Base-by-base conservation (phyloP, 768 basidiomycete genomes). In the Chalciporus piperatus region DNA sequence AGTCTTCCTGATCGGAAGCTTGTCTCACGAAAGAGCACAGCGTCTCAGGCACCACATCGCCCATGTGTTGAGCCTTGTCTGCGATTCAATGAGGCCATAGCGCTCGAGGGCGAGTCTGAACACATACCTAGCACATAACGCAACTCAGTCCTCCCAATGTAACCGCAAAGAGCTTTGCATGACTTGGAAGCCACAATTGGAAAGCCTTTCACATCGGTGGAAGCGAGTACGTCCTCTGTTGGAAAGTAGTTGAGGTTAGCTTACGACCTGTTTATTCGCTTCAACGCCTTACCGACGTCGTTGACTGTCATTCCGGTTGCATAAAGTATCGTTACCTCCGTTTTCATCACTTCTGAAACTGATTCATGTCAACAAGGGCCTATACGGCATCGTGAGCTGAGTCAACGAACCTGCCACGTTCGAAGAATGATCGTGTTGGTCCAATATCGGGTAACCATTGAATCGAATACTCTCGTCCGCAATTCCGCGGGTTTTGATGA, bases 381-480 rank as follows among this genome's bases (percentile, higher is more conserved):
- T 47, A 47, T 20, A 50, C 60, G 33, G 30, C 33, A 41, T 30
- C 42, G 40, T 25, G 12, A 11, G 23, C 41, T 16, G 13, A 39
- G 33, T 44, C 45, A 28, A 68, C 83, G 48, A 60, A 97, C 96
- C 92, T 45, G 92, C 82, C 41, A 93, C 89, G 64, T 96, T 86
- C 63, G 90, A 95, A 0, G 90, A 85, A 61, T 92, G 87, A 65
- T 97, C 93, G 54, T 97, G 92, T 63, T 95, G 95, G 71, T 98
- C 96, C 52, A 99, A 74, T 76, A 95, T 94, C 0, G 97, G 97
- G 72, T 88, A 98, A 9, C 95, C 96, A 65, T 97, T 98, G 72
- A 99, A 96, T 16, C 85, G 81, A 61, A 99, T 99, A 81, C 88
- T 92, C 62, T 97, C 92, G 56, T 99, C 97, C 4, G 97, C 94